Conservation (phyloP, 768 basidiomycete genomes). For the Suillus subluteus region DNA sequence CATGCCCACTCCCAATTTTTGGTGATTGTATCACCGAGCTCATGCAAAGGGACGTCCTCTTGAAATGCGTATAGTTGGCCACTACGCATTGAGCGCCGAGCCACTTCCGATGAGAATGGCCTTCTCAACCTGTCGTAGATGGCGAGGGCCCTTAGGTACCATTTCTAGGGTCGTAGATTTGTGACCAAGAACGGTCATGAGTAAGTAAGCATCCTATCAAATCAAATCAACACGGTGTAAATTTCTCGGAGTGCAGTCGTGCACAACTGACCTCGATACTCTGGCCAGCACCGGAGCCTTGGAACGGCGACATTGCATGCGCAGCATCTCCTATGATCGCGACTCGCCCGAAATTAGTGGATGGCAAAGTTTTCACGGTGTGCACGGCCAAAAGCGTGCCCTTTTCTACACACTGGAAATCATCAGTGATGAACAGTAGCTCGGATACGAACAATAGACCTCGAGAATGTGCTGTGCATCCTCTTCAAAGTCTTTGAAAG, state of each 20-base stretch:
- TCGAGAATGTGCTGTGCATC: slow-evolving; percentile 60
- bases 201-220: slow-evolving; percentile 39
- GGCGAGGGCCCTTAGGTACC: slow-evolving; percentile 42
- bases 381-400: slow-evolving; percentile 69
- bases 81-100: slow-evolving; percentile 25
- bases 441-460: slow-evolving; percentile 39
- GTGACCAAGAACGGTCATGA: slow-evolving; percentile 49
- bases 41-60: slow-evolving; percentile 35
- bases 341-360: slow-evolving; percentile 56
- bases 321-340: slow-evolving; percentile 49
- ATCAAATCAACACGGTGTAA: neutral
- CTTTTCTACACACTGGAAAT: slow-evolving; percentile 51
- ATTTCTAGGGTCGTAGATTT: slow-evolving; percentile 34
- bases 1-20: slow-evolving; percentile 63
- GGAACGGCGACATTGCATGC: slow-evolving; percentile 45
- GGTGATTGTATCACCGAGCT: slow-evolving; percentile 45
- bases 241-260: neutral
- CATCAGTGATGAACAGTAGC: slow-evolving; percentile 9
- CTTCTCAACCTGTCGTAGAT: slow-evolving; percentile 56
- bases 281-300: slow-evolving; percentile 48
- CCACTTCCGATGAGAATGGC: slow-evolving; percentile 45
- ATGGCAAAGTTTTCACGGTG: slow-evolving; percentile 51
- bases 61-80: slow-evolving; percentile 23
- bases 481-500: slow-evolving; percentile 59
- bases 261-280: slow-evolving; percentile 42